Evolutionary conservation across 2,329 filamentous ascomycete species (phyloP).

Genomic region (Alternaria sp.): DNA sequence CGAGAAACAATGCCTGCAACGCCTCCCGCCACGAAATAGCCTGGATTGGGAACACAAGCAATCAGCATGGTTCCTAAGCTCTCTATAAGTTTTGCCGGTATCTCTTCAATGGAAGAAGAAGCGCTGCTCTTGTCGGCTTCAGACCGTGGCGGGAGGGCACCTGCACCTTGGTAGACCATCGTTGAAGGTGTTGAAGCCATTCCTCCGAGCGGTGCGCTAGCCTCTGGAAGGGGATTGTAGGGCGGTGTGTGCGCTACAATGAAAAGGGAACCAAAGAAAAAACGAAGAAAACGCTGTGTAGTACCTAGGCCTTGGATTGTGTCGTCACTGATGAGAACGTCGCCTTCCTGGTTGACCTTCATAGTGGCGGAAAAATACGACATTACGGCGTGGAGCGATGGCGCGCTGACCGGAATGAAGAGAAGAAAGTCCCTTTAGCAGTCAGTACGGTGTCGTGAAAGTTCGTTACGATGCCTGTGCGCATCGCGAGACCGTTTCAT

Average conservation of each 20-base stretch:
- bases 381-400: conserved; percentile 80
- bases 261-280: conserved; percentile 79
- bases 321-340: conserved; percentile 90
- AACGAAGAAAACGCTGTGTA: conserved; percentile 71
- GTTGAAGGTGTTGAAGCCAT: conserved; percentile 36
- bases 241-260: conserved; percentile 66
- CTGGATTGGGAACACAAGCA: conserved; percentile 78
- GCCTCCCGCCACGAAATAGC: conserved; percentile 97
- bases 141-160: conserved; percentile 49
- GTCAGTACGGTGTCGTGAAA: conserved; percentile 21
- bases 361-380: conserved; percentile 92
- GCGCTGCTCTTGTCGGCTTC: conserved; percentile 36
- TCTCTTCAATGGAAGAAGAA: conserved; percentile 33
- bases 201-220: conserved; percentile 38
- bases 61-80: conserved; percentile 60
- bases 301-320: conserved; percentile 94
- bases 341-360: conserved; percentile 90
- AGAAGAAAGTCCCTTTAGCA: conserved; percentile 79
- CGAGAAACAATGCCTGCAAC: conserved; percentile 93
- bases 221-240: conserved; percentile 39
- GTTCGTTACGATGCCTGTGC: neutral
- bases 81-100: conserved; percentile 38
- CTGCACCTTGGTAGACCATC: conserved; percentile 34
- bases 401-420: conserved; percentile 77
- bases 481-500: neutral